These are phyloP conservation scores for Pseudocercospora musae DNA, from an alignment of 2,329 filamentous ascomycete species.

Conservation along the genomic window DNA sequence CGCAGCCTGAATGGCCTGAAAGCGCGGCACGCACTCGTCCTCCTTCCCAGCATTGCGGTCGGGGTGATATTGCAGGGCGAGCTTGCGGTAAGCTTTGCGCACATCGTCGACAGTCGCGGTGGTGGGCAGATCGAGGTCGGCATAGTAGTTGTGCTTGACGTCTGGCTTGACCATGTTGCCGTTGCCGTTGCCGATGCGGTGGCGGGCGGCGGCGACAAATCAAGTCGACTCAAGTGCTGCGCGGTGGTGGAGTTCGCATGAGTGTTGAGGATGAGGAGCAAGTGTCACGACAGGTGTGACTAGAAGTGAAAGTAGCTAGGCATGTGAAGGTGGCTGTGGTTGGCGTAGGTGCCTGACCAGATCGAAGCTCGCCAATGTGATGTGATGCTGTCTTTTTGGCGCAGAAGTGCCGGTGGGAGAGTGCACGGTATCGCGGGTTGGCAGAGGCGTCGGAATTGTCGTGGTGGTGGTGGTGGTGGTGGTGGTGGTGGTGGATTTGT, in stretches of 20 bases:
- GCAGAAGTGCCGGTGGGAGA: not conserved
- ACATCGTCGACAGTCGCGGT: constrained; percentile 70
- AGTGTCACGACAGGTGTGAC: constrained; percentile 9
- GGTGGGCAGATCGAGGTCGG: constrained; percentile 69
- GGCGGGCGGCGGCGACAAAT: constrained; percentile 5
- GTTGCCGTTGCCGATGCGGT: not conserved
- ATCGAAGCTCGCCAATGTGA: not conserved
- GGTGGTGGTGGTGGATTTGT: too few relatives aligned
- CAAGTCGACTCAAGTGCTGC: constrained; percentile 12
- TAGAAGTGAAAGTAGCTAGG: not conserved
- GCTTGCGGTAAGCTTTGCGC: constrained; percentile 81
- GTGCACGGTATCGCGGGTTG: not conserved
- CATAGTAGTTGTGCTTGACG: constrained; percentile 48
- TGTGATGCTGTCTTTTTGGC: not conserved
- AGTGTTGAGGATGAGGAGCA: constrained; percentile 1
- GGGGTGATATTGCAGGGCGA: constrained; percentile 82
- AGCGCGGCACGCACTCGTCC: constrained; percentile 73
- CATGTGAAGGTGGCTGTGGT: constrained; percentile 8
- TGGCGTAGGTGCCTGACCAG: not conserved
- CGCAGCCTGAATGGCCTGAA: constrained; percentile 81
- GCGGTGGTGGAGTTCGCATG: constrained; percentile 7
- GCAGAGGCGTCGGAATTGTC: not conserved
- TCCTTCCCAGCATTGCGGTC: constrained; percentile 85
- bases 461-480: too few relatives aligned
- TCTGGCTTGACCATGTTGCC: constrained; percentile 37